Evolutionary conservation across 306 rosid genomes (phyloP).

Genomic region (Adenanthera pavonina): DNA sequence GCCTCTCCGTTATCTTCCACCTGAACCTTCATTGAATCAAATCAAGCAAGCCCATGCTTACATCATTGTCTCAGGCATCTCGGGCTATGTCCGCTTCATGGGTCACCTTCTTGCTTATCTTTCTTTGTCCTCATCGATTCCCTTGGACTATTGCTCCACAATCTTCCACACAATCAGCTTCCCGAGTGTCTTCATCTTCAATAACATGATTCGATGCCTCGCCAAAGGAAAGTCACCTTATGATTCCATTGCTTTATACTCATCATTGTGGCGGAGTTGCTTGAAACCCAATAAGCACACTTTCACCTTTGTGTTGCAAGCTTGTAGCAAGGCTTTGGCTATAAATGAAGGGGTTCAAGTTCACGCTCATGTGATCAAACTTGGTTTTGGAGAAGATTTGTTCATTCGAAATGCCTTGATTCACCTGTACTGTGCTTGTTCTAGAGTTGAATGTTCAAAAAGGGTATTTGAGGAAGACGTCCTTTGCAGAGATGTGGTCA

Average conservation of each 20-base stretch:
- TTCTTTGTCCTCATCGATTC: conserved; percentile 42
- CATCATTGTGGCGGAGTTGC: conserved; percentile 46
- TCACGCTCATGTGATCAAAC: conserved; percentile 58
- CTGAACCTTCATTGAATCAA: conserved; percentile 50
- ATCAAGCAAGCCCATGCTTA: conserved; percentile 70
- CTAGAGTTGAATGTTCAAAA: conserved; percentile 41
- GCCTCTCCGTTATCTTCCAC: conserved; percentile 43
- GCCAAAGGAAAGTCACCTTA: conserved; percentile 51
- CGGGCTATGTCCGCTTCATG: conserved; percentile 43
- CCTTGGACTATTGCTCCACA: conserved; percentile 50
- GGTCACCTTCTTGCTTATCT: conserved; percentile 63
- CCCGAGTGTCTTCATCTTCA: conserved; percentile 66
- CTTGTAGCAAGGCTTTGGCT: conserved; percentile 56
- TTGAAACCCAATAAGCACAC: conserved; percentile 69
- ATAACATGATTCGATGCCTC: conserved; percentile 70
- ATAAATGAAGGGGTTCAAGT: conserved; percentile 57
- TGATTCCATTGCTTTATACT: conserved; percentile 50
- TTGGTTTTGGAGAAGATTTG: conserved; percentile 58
- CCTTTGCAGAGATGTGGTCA: conserved; percentile 59
- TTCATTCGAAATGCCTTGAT: conserved; percentile 72
- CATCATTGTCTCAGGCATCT: conserved; percentile 51
- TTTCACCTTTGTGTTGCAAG: conserved; percentile 70
- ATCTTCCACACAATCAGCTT: conserved; percentile 42
- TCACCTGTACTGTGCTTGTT: conserved; percentile 59
- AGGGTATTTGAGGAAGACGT: conserved; percentile 63